phyloP scores from a whole-genome alignment of 306 rosid genomes.

The Argentina anserina region DNA sequence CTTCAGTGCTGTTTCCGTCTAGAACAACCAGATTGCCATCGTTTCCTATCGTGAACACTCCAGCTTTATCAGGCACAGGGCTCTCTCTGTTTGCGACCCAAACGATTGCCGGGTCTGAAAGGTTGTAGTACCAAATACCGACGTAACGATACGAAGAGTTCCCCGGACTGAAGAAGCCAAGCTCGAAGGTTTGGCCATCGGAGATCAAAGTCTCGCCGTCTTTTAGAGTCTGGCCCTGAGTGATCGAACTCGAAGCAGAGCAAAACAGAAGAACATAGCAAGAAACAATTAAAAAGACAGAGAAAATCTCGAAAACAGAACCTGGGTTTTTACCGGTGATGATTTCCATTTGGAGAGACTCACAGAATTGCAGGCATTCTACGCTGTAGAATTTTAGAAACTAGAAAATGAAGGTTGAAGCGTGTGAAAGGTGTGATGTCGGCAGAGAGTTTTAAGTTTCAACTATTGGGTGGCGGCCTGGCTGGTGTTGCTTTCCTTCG shows the following conservation, averaged over 20 bases:
- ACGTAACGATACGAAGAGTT: constrained; percentile 47
- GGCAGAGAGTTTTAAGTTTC: background rate
- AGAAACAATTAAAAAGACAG: constrained; percentile 19
- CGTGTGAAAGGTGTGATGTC: background rate
- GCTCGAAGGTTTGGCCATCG: constrained; percentile 23
- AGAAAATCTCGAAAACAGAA: background rate
- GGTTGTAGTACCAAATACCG: constrained; percentile 61
- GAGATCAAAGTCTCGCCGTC: constrained; percentile 43
- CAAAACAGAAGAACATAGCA: constrained; percentile 23
- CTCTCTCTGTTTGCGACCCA: constrained; percentile 77
- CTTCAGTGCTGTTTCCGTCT: constrained; percentile 20
- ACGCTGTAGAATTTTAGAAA: background rate
- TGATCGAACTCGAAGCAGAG: constrained; percentile 36
- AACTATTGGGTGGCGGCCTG: constrained; percentile 21
- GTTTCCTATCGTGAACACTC: constrained; percentile 35
- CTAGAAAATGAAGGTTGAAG: background rate
- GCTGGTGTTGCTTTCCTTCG: background rate
- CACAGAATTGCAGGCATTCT: background rate
- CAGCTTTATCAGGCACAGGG: constrained; percentile 41
- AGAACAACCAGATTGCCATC: constrained; percentile 51
- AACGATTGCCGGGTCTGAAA: constrained; percentile 12
- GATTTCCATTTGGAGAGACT: constrained; percentile 20
- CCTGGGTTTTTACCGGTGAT: constrained; percentile 10
- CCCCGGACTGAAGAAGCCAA: constrained; percentile 59
- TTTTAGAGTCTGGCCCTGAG: constrained; percentile 24